Percentiles rank a stretch among this genome's conserved stretches.
Evolutionary conservation across 2,329 filamentous ascomycete genomes (phyloP).

Genomic region (Aureobasidium sp.): DNA sequence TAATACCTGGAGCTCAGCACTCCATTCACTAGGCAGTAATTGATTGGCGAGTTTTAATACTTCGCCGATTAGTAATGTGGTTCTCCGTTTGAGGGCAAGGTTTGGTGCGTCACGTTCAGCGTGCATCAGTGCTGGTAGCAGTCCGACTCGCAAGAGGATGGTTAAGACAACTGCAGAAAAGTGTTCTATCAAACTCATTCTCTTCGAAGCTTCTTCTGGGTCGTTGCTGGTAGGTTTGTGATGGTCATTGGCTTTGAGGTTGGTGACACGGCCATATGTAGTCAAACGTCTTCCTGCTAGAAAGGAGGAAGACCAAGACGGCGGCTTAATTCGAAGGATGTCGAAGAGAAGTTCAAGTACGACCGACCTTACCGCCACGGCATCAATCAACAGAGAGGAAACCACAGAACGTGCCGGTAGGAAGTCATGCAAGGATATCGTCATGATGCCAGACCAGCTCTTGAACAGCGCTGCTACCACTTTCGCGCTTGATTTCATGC

Average conservation of each 20-base stretch:
- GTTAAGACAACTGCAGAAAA: constrained; percentile 85
- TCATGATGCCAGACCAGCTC: constrained; percentile 88
- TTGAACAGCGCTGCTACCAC: constrained; percentile 88
- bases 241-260: constrained; percentile 59
- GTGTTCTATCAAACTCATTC: constrained; percentile 79
- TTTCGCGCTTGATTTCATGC: constrained; percentile 77
- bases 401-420: constrained; percentile 73
- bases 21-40: constrained; percentile 73
- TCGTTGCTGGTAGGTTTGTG: constrained; percentile 49
- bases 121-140: constrained; percentile 46
- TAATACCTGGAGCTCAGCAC: constrained; percentile 74
- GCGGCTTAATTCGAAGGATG: constrained; percentile 78
- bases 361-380: constrained; percentile 56
- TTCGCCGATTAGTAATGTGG: constrained; percentile 83
- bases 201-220: constrained; percentile 53
- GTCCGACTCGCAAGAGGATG: constrained; percentile 71
- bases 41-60: constrained; percentile 83
- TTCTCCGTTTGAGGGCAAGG: constrained; percentile 70
- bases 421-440: constrained; percentile 80
- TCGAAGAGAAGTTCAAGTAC: constrained; percentile 83
- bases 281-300: constrained; percentile 86
- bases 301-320: constrained; percentile 92
- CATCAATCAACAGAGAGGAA: constrained; percentile 53
- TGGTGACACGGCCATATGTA: constrained; percentile 90
- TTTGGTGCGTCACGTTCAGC: constrained; percentile 62